Evolutionary conservation across 208 protist species (phyloP), one percentile per base, ranked within the genome.

Genomic region (Strigomonas culicis): DNA sequence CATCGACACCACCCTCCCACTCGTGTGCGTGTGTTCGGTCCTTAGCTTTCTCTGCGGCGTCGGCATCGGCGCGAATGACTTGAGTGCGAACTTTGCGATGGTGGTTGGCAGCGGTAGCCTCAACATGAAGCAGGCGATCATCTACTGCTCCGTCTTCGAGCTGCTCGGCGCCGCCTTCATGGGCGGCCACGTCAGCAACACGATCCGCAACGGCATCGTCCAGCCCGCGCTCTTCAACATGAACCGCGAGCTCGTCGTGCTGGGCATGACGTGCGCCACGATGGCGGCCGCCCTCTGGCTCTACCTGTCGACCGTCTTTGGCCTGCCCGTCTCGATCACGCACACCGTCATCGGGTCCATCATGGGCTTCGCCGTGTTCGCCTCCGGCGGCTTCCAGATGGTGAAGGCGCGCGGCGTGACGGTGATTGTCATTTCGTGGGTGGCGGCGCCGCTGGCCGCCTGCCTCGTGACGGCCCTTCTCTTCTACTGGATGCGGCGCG

Each of bases 1-100:
- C 11, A 59, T 94, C n/a, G 70, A 84, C 56, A 78, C 73, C 8
- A 87, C 81, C 6, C 80, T 94, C 21, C 88, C 84, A 32, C 74
- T 94, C 41, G 81, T 92, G 36, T 92, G 85, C 75, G 74, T 89
- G 52, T 66, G 79, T 64, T 87, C 83, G 10, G 61, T 89, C 21
- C 74, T 91, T 28, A 89, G 82, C 46, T 94, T 94, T 50, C 70
- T 94, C 50, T 94, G 82, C 55, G 88, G 84, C 25, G 80, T 92
- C 13, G 88, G 88, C 50, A 94, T 94, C 44, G 85, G 88, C 25
- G 88, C 81, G 4, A 91, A 91, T 60, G 86, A 95, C 58, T 73
- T 92, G 22, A 88, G 74, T 57, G 86, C 85, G 17, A 92, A 91
- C 71, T 95, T 95, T 59, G 89, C 89, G 19, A 91, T 91, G 81